Percentiles rank a stretch among this genome's conserved stretches.
Evolutionary conservation across 1,284 basidiomycete species (phyloP).

Genomic region (Ustilago sp.): DNA sequence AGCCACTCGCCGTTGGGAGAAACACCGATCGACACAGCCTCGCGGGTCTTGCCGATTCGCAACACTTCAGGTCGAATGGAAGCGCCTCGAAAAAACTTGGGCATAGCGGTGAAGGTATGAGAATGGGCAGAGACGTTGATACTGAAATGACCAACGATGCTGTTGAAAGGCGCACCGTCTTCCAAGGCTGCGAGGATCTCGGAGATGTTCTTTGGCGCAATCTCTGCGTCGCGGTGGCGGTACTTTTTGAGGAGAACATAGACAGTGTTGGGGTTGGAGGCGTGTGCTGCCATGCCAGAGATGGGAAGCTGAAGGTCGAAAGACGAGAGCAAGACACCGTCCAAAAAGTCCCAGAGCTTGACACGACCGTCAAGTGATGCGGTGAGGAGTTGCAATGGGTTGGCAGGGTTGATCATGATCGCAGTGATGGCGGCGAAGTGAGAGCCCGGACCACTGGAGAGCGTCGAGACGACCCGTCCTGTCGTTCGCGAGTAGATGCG

Average conservation of each 20-base stretch:
- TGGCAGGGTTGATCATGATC: constrained; percentile 83
- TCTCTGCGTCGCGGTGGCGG: constrained; percentile 51
- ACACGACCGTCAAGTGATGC: constrained; percentile 85
- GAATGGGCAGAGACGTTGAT: constrained; percentile 29
- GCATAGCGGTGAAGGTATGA: constrained; percentile 14
- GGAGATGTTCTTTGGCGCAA: constrained; percentile 28
- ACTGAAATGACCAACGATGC: constrained; percentile 52
- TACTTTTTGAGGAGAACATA: constrained; percentile 77
- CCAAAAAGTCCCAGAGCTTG: constrained; percentile 93
- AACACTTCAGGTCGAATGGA: constrained; percentile 69
- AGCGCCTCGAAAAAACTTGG: constrained; percentile 39
- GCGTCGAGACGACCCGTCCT: constrained; percentile 63
- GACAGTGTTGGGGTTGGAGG: constrained; percentile 76
- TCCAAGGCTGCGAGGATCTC: constrained; percentile 38
- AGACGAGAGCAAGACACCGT: constrained; percentile 79
- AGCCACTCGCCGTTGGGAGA: constrained; percentile 85
- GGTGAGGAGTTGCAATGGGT: constrained; percentile 89
- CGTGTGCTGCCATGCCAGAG: constrained; percentile 78
- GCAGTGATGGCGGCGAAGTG: constrained; percentile 73
- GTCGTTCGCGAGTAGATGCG: constrained; percentile 62
- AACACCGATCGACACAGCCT: constrained; percentile 73
- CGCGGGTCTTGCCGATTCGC: constrained; percentile 73
- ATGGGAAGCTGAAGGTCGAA: constrained; percentile 76
- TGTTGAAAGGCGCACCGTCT: constrained; percentile 47
- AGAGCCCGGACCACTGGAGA: constrained; percentile 51